Base-by-base conservation (phyloP, 305 asterid genomes). In the Withania somnifera region DNA sequence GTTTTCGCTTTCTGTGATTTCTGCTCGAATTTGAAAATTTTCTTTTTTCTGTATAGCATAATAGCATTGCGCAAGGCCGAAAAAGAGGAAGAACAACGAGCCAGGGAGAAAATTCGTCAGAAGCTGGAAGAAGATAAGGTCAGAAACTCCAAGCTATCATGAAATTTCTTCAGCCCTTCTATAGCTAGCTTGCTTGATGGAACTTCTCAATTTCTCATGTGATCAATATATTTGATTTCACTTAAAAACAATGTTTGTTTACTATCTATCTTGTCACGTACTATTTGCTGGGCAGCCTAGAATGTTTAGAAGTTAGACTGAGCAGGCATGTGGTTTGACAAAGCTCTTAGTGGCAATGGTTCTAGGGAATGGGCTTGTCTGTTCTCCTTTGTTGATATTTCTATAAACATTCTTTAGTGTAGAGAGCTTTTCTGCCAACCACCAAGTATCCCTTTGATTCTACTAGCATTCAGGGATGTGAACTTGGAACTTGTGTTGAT, bases 121-220 rank as follows among this genome's bases (percentile, higher is more conserved):
- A 97, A 97, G 79, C 87, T 97, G 91, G 99, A 93, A 87, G 98
- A 97, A 89, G 99, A 97, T 86, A 97, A 92, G 99, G 99, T 97
- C 81, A 87, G 63, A 45, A 73, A 76, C 28, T 76, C 75, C 51
- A 51, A 30, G 15, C 63, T 76, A 30, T 76, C 47, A 28, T 76
- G 80, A 51, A 76, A 51, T 17, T 75, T 75, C 2, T 13, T 51
- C 47, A 50, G 3, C 28, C 11, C 40, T 24, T 45, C 11, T 50
- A 28, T 10, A 15, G 26, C 51, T 67, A 0, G 47, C 4, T 8
- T 76, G 30, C 50, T 76, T 76, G 63, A 51, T 51, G 61, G 61
- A 26, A 15, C 42, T 50, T 75, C 45, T 75, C 80, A 75, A 26
- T 75, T 73, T 73, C 38, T 73, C 15, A 47, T 15, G 79, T 47